A percentile compares a stretch with the other conserved stretches of the same genome.
phyloP scores from a whole-genome alignment of 2,329 filamentous ascomycete genomes.

The Ophiostoma ulmi region DNA sequence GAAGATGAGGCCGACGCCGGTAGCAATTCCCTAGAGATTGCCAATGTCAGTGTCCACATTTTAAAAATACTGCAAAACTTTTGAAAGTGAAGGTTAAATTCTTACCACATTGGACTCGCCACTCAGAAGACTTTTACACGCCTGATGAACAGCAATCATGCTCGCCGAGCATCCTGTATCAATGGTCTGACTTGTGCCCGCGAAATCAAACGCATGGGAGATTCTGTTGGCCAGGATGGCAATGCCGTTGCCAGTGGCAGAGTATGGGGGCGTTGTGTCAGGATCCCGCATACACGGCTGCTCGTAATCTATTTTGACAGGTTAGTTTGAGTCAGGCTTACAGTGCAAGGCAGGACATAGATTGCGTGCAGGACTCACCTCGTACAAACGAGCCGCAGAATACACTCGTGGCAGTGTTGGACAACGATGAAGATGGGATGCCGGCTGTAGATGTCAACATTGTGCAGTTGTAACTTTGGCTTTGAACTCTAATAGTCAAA shows the following conservation, averaged over 20 bases:
- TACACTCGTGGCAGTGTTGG: slow-evolving; percentile 43
- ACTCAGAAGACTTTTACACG: slow-evolving; percentile 44
- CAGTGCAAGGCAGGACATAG: background rate
- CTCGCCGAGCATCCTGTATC: slow-evolving; percentile 57
- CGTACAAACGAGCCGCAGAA: slow-evolving; percentile 50
- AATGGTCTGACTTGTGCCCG: slow-evolving; percentile 52
- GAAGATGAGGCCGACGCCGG: slow-evolving; percentile 49
- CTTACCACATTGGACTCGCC: slow-evolving; percentile 41
- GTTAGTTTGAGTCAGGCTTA: slow-evolving; percentile 1
- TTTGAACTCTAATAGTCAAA: slow-evolving; percentile 14
- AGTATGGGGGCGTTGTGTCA: slow-evolving; percentile 47
- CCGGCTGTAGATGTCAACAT: slow-evolving; percentile 36
- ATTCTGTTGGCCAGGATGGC: slow-evolving; percentile 53
- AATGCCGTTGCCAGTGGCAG: slow-evolving; percentile 49
- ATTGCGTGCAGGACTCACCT: slow-evolving; percentile 33
- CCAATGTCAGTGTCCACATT: background rate
- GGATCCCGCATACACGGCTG: slow-evolving; percentile 47
- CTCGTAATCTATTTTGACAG: slow-evolving; percentile 42
- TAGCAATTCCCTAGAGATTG: slow-evolving; percentile 40
- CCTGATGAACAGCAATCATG: slow-evolving; percentile 50
- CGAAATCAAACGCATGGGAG: slow-evolving; percentile 51
- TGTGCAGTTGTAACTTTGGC: background rate
- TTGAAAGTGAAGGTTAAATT: background rate
- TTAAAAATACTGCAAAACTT: background rate
- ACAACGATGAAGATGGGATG: slow-evolving; percentile 41